Evolutionary conservation across 1,139 yeast genomes (phyloP), one percentile per base, ranked within the genome.

Genomic region (Barnettozyma hawaiiensis): DNA sequence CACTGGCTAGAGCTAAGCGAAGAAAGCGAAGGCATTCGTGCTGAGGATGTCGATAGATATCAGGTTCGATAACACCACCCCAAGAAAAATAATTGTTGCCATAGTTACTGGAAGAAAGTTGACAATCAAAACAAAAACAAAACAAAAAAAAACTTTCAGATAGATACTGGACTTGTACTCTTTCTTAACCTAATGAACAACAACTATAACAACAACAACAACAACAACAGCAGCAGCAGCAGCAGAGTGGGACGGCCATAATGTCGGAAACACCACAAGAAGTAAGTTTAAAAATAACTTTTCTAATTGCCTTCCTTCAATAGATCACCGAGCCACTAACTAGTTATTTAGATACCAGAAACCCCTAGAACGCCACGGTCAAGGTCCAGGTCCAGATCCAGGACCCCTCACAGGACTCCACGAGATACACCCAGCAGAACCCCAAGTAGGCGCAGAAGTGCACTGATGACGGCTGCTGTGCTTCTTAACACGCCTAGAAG

Each of bases 1-100:
- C 65, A 71, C 5, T 83, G 92, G 90, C 65, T 84, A 47, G 74
- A 79, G 49, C 62, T 84, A 37, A 65, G 69, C 21, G 89, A 83
- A 58, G 79, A 81, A 51, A 69, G 70, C 5, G 57, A 64, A 6
- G 92, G 92, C 8, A 56, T 83, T 5, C 41, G 37, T 23, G 37
- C 28, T 6, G 29, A 34, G 9, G 20, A 34, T 18, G 21, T 18
- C 11, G 43, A 16, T 35, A 40, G 10, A 14, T 31, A 31, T 20
- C 35, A 31, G 24, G 7, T n/a, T n/a, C n/a, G n/a, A n/a, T n/a
- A n/a, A n/a, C n/a, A n/a, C n/a, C n/a, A n/a, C n/a, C n/a, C n/a
- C n/a, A n/a, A n/a, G n/a, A n/a, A n/a, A n/a, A n/a, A n/a, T n/a
- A n/a, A n/a, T n/a, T 21, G 32, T 29, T 29, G 7, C 32, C 32